Evolutionary conservation across 306 rosid genomes (phyloP), one percentile per base, ranked within the genome.

Genomic region (Cucurbita ficifolia): DNA sequence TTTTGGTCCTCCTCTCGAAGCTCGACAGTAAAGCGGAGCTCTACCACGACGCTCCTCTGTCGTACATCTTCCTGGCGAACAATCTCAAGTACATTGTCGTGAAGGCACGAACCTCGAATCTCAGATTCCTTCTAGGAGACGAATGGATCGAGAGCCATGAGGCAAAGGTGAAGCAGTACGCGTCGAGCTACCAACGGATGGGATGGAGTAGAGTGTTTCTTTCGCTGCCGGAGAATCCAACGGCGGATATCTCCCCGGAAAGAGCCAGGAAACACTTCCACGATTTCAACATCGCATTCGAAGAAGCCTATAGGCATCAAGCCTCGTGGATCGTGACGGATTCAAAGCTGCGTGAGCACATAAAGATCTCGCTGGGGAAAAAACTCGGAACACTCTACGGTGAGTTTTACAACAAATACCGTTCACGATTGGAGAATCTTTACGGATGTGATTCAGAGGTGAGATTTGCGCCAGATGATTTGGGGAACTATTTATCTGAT

Each of bases 61-160:
- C 96, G 5, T 94, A 94, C 79, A 73, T 94, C 45, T 94, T 94
- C 78, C 84, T 94, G 1, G 97, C 98, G n/a, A 94, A 94, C 79
- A 94, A 94, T 74, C 89, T 94, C 52, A 89, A 91, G 36, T 94
- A 94, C 85, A 85, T 91, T 61, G 89, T 94, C 68, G 80, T 12
- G 7, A 94, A 94, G 54, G 91, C 81, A 3, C 83, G 85, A 0
- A 61, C 36, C 21, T 86, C 98, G 11, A 94, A 82, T 57, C 82
- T 94, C 36, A 68, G 80, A 52, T 65, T 83, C 59, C 70, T 85
- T 4, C 79, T 94, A 4, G 91, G 95, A 0, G 95, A 87, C 0
- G 75, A 84, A 4, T 90, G 97, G 98, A 73, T 90, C 19, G 18
- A 50, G 5, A 85, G 81, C 39, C 88, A 89, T 55, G 96, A 90